These are phyloP conservation scores for Wickerhamomyces tratensis DNA, from an alignment of 805 yeast species.

Conservation along the genomic window DNA sequence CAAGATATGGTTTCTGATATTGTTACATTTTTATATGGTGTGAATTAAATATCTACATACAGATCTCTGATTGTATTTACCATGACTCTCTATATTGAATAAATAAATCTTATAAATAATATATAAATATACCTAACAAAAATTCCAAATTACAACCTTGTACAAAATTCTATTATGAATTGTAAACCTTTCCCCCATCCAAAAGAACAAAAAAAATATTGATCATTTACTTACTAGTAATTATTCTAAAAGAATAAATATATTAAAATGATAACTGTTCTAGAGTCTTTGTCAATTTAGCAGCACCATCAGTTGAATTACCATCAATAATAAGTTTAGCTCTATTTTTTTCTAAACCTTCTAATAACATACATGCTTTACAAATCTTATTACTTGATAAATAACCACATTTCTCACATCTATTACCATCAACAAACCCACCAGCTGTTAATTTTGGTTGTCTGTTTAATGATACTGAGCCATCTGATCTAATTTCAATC, in stretches of 20 bases:
- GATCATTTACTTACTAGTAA: too few relatives aligned
- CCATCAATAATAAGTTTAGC: constrained; percentile 54
- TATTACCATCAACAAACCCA: constrained; percentile 50
- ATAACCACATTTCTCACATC: constrained; percentile 88
- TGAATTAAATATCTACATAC: too few relatives aligned
- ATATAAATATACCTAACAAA: too few relatives aligned
- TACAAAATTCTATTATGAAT: too few relatives aligned
- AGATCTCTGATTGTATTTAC: too few relatives aligned
- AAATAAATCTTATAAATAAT: too few relatives aligned
- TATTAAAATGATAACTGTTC: constrained; percentile 53
- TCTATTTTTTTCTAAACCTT: constrained; percentile 71
- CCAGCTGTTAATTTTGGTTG: constrained; percentile 1
- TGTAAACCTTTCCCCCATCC: too few relatives aligned
- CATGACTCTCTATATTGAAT: too few relatives aligned
- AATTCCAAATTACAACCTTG: too few relatives aligned
- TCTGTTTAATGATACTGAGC: constrained; percentile 40
- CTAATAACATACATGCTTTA: constrained; percentile 84
- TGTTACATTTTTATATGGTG: constrained; percentile 3
- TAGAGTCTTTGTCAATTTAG: constrained; percentile 46
- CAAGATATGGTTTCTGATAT: constrained; percentile 12
- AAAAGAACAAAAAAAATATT: too few relatives aligned
- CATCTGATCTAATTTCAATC: constrained; percentile 47
- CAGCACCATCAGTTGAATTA: constrained; percentile 53
- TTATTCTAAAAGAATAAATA: too few relatives aligned
- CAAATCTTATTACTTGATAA: constrained; percentile 81